Conservation (phyloP, 257 asterid species). For the Nicotiana otophora region DNA sequence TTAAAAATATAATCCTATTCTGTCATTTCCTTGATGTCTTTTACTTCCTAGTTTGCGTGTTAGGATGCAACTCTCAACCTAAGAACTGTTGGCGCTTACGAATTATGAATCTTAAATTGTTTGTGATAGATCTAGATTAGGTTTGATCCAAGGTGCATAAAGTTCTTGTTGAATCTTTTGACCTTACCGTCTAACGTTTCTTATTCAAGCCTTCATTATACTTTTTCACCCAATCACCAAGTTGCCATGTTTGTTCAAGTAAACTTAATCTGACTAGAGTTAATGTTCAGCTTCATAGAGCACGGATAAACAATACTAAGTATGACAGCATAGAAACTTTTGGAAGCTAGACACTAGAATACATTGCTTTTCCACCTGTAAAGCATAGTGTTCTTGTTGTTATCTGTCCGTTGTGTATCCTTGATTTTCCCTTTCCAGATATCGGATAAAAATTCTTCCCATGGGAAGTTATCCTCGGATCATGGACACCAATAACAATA, state of each 20-base stretch:
- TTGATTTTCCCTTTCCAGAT: conserved; percentile 35
- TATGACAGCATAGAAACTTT: too few relatives aligned
- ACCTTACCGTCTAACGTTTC: not conserved
- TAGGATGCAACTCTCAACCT: not conserved
- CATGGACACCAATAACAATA: conserved; percentile 76
- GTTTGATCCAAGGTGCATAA: not conserved
- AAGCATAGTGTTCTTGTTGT: not conserved
- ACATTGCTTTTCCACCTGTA: not conserved
- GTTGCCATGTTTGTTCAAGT: too few relatives aligned
- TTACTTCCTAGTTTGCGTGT: not conserved
- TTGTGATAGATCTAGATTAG: not conserved
- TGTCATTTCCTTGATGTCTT: not conserved
- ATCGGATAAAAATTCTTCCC: conserved; percentile 86
- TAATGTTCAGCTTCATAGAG: too few relatives aligned
- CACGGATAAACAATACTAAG: too few relatives aligned
- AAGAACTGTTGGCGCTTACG: not conserved
- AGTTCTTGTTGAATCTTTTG: not conserved
- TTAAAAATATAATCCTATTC: not conserved
- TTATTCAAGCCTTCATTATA: not conserved
- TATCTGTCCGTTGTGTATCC: conserved; percentile 9
- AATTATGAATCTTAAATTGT: not conserved
- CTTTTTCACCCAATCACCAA: too few relatives aligned
- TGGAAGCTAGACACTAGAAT: not conserved
- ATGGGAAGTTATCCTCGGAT: conserved; percentile 99
- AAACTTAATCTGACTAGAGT: too few relatives aligned